Evolutionary conservation across 164 flowering plant species (phyloP).

Genomic region (Vitis vinifera): ASM3070453v1 NC_081823.1:2953001-2953500

Average conservation of each 20-base stretch:
- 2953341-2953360: constrained; percentile 10
- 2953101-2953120: constrained; percentile 2
- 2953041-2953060: not conserved
- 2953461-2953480: constrained; percentile 16
- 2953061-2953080: constrained; percentile 6
- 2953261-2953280: no score
- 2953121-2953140: not conserved
- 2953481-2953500: constrained; percentile 11
- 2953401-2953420: constrained; percentile 12
- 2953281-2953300: no score
- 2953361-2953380: not conserved
- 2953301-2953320: no score
- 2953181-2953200: constrained; percentile 36
- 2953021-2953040: constrained; percentile 4
- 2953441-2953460: constrained; percentile 12
- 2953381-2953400: constrained; percentile 7
- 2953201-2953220: constrained; percentile 35
- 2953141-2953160: not conserved
- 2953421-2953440: constrained; percentile 9
- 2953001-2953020: constrained; percentile 5
- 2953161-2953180: not conserved
- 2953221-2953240: constrained; percentile 29
- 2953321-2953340: no score
- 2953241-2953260: constrained; percentile 25
- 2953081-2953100: constrained; percentile 3